Evolutionary conservation across 1,284 basidiomycete genomes (phyloP).

Genomic region (Moniliella sp.): DNA sequence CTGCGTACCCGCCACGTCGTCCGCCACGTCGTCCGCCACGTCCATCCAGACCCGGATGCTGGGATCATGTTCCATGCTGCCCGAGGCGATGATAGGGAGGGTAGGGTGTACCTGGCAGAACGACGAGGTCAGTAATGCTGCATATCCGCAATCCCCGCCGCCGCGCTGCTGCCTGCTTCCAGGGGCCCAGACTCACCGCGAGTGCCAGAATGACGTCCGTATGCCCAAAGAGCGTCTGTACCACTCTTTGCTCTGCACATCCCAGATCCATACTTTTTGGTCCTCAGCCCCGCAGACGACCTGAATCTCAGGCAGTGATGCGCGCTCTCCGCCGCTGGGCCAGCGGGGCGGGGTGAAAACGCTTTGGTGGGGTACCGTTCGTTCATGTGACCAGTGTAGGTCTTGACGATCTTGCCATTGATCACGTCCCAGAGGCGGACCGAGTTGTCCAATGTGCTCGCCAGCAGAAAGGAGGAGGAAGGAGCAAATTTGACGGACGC

Average conservation of each 20-base stretch:
- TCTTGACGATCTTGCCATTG: constrained; percentile 74
- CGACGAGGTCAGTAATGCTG: background rate
- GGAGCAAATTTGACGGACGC: constrained; percentile 72
- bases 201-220: constrained; percentile 36
- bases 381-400: constrained; percentile 62
- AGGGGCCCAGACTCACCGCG: constrained; percentile 3
- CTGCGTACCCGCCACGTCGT: too few relatives aligned
- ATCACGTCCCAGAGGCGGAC: constrained; percentile 84
- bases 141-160: background rate
- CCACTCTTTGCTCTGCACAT: constrained; percentile 57
- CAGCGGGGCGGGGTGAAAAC: constrained; percentile 1
- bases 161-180: background rate
- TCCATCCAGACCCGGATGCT: constrained; percentile 12
- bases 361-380: constrained; percentile 44
- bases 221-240: constrained; percentile 57
- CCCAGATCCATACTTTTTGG: constrained; percentile 66
- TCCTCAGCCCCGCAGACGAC: constrained; percentile 77
- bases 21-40: background rate
- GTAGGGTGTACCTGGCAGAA: constrained; percentile 10
- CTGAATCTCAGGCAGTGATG: constrained; percentile 9
- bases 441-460: constrained; percentile 71
- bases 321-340: constrained; percentile 1
- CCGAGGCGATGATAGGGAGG: constrained; percentile 13
- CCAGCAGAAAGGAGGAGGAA: constrained; percentile 66
- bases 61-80: constrained; percentile 12